These are phyloP conservation scores for Flaveria ramosissima DNA, from an alignment of 129 eudicot species.

Conservation along the genomic window DNA sequence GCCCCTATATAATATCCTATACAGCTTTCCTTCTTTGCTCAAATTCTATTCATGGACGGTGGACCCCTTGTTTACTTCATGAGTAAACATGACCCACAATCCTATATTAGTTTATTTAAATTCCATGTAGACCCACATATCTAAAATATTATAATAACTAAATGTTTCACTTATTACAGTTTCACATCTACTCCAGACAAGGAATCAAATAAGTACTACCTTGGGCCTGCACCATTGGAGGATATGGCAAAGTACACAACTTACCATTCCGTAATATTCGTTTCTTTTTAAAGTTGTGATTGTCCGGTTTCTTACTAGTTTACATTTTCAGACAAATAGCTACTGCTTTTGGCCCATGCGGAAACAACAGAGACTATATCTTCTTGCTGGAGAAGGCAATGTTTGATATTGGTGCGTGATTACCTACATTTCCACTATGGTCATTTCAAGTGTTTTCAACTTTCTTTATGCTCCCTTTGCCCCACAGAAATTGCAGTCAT, in stretches of 20 bases:
- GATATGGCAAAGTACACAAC: slow-evolving; percentile 76
- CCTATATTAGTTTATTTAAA: too few relatives aligned
- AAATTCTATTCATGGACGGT: background rate
- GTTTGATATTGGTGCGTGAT: slow-evolving; percentile 70
- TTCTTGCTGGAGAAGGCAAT: slow-evolving; percentile 87
- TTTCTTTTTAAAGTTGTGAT: background rate
- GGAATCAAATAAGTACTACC: slow-evolving; percentile 75
- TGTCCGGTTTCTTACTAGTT: background rate
- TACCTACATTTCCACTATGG: slow-evolving; percentile 8
- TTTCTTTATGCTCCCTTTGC: background rate
- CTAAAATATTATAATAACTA: background rate
- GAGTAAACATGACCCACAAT: too few relatives aligned
- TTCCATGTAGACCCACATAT: too few relatives aligned
- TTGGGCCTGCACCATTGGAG: slow-evolving; percentile 95
- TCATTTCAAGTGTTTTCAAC: background rate
- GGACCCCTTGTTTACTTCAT: too few relatives aligned
- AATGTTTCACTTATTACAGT: slow-evolving; percentile 42
- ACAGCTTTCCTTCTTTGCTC: background rate
- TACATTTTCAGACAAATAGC: slow-evolving; percentile 79
- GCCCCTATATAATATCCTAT: slow-evolving; percentile 15
- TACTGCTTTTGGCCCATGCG: slow-evolving; percentile 95
- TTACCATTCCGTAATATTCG: background rate
- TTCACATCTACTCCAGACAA: slow-evolving; percentile 92
- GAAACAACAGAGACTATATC: slow-evolving; percentile 85
- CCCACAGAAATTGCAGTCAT: background rate